A percentile compares a stretch with the other conserved stretches of the same genome.
Evolutionary conservation across 352 stramenopile species (phyloP).

Genomic region (Thalassiosira oceanica): DNA sequence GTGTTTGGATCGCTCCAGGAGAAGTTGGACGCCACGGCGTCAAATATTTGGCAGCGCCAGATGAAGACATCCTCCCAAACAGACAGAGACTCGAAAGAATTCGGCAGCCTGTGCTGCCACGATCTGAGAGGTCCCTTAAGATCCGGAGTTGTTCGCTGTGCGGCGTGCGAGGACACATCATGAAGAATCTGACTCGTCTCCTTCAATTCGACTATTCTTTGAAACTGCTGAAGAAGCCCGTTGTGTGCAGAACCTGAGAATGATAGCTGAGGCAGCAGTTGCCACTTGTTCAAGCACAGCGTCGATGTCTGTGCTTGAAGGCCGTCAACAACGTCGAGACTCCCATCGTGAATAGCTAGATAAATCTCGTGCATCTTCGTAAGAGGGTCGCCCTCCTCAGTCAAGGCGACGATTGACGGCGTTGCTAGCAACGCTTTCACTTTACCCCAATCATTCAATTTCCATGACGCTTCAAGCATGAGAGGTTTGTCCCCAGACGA

Average conservation of each 20-base stretch:
- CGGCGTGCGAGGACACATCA: slow-evolving; percentile 71
- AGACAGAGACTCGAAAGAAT: slow-evolving; percentile 71
- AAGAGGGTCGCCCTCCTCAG: slow-evolving; percentile 66
- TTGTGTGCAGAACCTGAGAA: slow-evolving; percentile 60
- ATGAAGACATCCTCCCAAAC: slow-evolving; percentile 78
- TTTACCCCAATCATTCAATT: slow-evolving; percentile 76
- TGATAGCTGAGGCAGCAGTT: slow-evolving; percentile 64
- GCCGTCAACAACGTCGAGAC: slow-evolving; percentile 77
- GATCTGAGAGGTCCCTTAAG: slow-evolving; percentile 77
- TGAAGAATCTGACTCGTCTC: slow-evolving; percentile 82
- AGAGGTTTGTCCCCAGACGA: slow-evolving; percentile 47
- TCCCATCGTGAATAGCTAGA: slow-evolving; percentile 76
- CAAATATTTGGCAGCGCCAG: slow-evolving; percentile 80
- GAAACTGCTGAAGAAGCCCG: slow-evolving; percentile 74
- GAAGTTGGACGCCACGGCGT: slow-evolving; percentile 77
- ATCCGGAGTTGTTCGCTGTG: slow-evolving; percentile 73
- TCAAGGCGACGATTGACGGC: slow-evolving; percentile 55
- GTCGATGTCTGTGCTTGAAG: slow-evolving; percentile 76
- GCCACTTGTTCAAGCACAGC: slow-evolving; percentile 74
- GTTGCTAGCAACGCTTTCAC: slow-evolving; percentile 56
- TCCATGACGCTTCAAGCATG: slow-evolving; percentile 79
- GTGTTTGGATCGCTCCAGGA: slow-evolving; percentile 73
- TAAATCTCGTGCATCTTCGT: slow-evolving; percentile 80
- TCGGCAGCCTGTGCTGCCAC: slow-evolving; percentile 77
- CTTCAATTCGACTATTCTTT: slow-evolving; percentile 80